These are phyloP conservation scores for Pichia sp. DNA, from an alignment of 1,139 yeast genomes.

Conservation along the genomic window DNA sequence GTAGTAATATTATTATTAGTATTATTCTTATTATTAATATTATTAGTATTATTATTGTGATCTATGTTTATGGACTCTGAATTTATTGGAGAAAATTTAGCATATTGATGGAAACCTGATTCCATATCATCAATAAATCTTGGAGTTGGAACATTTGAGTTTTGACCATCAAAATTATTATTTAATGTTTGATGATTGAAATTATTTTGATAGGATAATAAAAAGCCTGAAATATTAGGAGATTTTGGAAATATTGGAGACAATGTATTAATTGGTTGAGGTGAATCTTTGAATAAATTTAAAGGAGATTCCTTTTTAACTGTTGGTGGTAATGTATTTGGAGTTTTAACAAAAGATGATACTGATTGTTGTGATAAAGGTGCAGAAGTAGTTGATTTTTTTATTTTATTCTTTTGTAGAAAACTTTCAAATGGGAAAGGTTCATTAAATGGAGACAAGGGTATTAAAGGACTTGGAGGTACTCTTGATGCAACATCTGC, in stretches of 20 bases:
- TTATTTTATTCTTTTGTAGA: constrained; percentile 3
- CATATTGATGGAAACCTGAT: constrained; percentile 1
- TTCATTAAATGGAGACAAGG: constrained; percentile 14
- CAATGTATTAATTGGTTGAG: neutral
- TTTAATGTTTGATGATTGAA: neutral
- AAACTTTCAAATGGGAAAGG: constrained; percentile 14
- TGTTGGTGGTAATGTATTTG: neutral
- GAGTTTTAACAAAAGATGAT: neutral
- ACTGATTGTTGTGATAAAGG: too few species aligned
- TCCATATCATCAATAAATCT: constrained; percentile 11
- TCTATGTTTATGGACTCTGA: neutral
- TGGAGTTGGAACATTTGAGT: neutral
- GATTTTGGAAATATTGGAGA: constrained; percentile 12
- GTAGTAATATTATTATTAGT: too few species aligned
- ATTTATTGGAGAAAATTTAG: constrained; percentile 6
- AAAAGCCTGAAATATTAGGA: constrained; percentile 8
- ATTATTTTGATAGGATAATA: constrained; percentile 3
- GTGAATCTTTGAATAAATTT: constrained; percentile 12
- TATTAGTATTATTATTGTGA: too few species aligned
- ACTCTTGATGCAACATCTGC: constrained; percentile 21
- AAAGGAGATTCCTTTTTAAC: constrained; percentile 7
- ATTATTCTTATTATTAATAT: too few species aligned
- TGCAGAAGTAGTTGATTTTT: too few species aligned
- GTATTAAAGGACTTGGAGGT: constrained; percentile 16
- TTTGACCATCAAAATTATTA: neutral